A percentile compares a stretch with the other conserved stretches of the same genome.
Conservation (phyloP, 768 basidiomycete genomes). For the Hypholoma fasciculare region DNA sequence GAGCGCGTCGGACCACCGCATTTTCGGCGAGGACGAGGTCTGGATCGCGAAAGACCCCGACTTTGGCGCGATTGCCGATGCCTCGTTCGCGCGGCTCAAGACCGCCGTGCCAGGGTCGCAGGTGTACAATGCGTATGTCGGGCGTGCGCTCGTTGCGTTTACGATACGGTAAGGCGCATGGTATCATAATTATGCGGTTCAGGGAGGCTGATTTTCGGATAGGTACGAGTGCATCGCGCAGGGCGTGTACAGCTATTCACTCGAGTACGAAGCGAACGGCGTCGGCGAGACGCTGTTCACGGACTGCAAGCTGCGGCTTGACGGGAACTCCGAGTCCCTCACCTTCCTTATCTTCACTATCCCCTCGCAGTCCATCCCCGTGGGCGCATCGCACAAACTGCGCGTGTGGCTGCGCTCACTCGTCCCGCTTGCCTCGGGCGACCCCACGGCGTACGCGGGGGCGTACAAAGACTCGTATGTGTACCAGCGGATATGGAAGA, state of each 20-base stretch:
- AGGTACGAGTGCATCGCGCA: slow-evolving; percentile 53
- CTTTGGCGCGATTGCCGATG: slow-evolving; percentile 56
- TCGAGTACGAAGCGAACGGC: slow-evolving; percentile 68
- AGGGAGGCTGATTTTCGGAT: neutral
- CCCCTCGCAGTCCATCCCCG: slow-evolving; percentile 52
- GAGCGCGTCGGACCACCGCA: slow-evolving; percentile 57
- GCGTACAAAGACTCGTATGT: slow-evolving; percentile 50
- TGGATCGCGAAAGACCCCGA: slow-evolving; percentile 71
- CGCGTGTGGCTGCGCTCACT: slow-evolving; percentile 64
- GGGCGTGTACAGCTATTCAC: slow-evolving; percentile 50
- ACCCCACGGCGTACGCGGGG: slow-evolving; percentile 31
- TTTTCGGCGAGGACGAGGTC: slow-evolving; percentile 64
- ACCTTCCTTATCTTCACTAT: slow-evolving; percentile 64
- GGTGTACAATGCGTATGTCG: slow-evolving; percentile 56
- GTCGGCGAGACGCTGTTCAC: slow-evolving; percentile 56
- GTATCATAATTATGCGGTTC: neutral
- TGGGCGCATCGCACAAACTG: slow-evolving; percentile 59
- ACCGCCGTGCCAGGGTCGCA: slow-evolving; percentile 42
- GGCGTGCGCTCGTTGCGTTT: slow-evolving; percentile 57
- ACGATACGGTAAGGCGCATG: slow-evolving; percentile 43
- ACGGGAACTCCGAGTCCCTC: slow-evolving; percentile 52
- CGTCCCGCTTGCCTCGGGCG: slow-evolving; percentile 27
- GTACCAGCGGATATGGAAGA: slow-evolving; percentile 69
- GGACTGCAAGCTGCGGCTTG: slow-evolving; percentile 50
- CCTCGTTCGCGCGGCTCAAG: slow-evolving; percentile 53